A percentile compares a stretch with the other conserved stretches of the same genome.
These are phyloP conservation scores for Zymoseptoria crescenta DNA, from an alignment of 2,329 filamentous ascomycete genomes.

Conservation along the genomic window DNA sequence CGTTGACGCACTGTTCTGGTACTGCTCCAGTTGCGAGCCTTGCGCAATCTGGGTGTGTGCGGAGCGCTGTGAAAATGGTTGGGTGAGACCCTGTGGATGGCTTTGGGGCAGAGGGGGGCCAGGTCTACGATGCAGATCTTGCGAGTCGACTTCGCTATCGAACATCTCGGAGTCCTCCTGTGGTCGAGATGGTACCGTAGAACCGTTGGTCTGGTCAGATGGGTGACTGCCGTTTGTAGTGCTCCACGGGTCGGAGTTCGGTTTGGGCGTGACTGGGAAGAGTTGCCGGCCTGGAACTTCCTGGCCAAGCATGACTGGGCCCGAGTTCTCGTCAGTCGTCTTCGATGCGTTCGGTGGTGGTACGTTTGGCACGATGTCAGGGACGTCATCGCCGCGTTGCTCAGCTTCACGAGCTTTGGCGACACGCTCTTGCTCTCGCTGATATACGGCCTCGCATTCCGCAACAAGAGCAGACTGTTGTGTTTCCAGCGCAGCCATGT, in stretches of 20 bases:
- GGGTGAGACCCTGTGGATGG: conserved; percentile 19
- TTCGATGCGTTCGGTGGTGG: conserved; percentile 34
- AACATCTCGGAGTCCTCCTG: conserved; percentile 39
- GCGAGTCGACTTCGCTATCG: conserved; percentile 32
- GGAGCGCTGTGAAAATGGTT: conserved; percentile 57
- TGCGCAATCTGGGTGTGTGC: conserved; percentile 52
- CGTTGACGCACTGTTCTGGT: conserved; percentile 80
- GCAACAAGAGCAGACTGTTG: conserved; percentile 53
- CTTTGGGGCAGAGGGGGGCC: conserved; percentile 29
- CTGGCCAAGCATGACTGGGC: conserved; percentile 53
- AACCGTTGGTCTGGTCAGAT: conserved; percentile 35
- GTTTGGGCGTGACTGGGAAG: conserved; percentile 42
- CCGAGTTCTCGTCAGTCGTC: conserved; percentile 36
- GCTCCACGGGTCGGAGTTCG: conserved; percentile 53
- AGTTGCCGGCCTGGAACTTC: conserved; percentile 47
- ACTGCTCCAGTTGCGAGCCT: conserved; percentile 53
- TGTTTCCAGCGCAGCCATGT: conserved; percentile 68
- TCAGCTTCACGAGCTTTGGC: conserved; percentile 52
- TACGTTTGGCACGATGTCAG: conserved; percentile 34
- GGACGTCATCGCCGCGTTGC: conserved; percentile 49
- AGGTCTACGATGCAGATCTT: conserved; percentile 11
- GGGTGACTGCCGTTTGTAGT: conserved; percentile 27
- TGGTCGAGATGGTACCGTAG: conserved; percentile 31
- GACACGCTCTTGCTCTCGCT: conserved; percentile 57
- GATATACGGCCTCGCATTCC: conserved; percentile 77